These are phyloP conservation scores for Penicillium sp. DNA, from an alignment of 2,329 filamentous ascomycete species.

Conservation along the genomic window DNA sequence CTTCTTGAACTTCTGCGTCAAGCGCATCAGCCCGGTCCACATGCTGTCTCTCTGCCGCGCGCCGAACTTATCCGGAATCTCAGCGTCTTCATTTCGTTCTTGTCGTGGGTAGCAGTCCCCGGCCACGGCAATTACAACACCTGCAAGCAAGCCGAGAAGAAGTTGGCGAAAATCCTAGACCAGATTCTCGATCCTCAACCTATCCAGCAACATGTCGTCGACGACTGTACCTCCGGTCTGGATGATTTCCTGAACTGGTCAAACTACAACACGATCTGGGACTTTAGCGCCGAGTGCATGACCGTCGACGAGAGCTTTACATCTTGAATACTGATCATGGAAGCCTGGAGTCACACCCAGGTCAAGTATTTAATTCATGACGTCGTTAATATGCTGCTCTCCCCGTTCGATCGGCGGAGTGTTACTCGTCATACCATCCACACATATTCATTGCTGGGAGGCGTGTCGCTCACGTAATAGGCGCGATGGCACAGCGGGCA, in stretches of 20 bases:
- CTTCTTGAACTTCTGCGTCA: constrained; percentile 37
- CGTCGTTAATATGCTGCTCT: neutral
- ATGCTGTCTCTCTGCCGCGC: constrained; percentile 28
- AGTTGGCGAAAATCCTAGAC: constrained; percentile 38
- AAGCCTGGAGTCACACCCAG: neutral
- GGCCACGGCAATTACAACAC: constrained; percentile 38
- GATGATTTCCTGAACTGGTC: constrained; percentile 38
- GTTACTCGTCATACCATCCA: constrained; percentile 36
- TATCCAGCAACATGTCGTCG: constrained; percentile 28
- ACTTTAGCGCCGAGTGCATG: constrained; percentile 34
- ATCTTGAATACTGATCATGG: constrained; percentile 9
- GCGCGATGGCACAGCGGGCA: constrained; percentile 41
- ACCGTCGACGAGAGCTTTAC: constrained; percentile 23
- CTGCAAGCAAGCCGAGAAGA: constrained; percentile 40
- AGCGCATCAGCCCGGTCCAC: constrained; percentile 29
- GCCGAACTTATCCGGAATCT: constrained; percentile 38
- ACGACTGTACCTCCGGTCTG: constrained; percentile 34
- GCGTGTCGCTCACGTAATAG: constrained; percentile 36
- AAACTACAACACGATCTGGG: constrained; percentile 33
- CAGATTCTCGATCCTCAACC: constrained; percentile 38
- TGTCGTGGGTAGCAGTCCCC: constrained; percentile 37
- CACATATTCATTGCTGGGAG: constrained; percentile 35
- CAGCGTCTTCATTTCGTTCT: constrained; percentile 35
- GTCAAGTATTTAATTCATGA: neutral
- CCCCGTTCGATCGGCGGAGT: neutral